Conservation (phyloP, 2,329 filamentous ascomycete species). For the Hymenoscyphus salicellus region DNA sequence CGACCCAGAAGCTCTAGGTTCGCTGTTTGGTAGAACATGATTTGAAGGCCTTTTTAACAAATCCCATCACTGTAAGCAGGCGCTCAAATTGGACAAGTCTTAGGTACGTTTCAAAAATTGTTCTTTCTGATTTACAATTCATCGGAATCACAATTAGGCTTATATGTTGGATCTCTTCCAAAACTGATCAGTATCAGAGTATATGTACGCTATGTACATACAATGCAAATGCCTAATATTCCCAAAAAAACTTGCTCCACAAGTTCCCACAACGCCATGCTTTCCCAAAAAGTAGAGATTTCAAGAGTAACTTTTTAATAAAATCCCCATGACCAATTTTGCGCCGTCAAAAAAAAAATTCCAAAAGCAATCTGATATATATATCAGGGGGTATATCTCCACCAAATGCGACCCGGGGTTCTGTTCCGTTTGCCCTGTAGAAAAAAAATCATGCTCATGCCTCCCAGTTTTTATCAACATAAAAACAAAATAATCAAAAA, state of each 20-base stretch:
- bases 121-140: neutral
- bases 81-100: neutral
- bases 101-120: neutral
- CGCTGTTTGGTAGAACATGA: too few species aligned
- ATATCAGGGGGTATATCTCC: neutral
- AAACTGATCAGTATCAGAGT: neutral
- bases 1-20: too few species aligned
- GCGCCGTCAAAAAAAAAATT: neutral
- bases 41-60: neutral
- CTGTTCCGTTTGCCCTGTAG: slow-evolving; percentile 1
- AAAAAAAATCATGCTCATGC: neutral
- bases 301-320: neutral
- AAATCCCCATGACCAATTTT: neutral
- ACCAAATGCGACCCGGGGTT: neutral
- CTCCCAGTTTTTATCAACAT: neutral
- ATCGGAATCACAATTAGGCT: neutral
- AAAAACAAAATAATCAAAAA: neutral
- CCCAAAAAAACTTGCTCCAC: neutral
- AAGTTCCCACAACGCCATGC: neutral
- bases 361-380: neutral
- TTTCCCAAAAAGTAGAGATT: neutral
- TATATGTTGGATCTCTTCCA: neutral
- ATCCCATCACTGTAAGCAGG: neutral
- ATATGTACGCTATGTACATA: neutral
- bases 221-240: neutral